Base-by-base conservation (phyloP, 805 yeast genomes). In the Pichia nakasei region DNA sequence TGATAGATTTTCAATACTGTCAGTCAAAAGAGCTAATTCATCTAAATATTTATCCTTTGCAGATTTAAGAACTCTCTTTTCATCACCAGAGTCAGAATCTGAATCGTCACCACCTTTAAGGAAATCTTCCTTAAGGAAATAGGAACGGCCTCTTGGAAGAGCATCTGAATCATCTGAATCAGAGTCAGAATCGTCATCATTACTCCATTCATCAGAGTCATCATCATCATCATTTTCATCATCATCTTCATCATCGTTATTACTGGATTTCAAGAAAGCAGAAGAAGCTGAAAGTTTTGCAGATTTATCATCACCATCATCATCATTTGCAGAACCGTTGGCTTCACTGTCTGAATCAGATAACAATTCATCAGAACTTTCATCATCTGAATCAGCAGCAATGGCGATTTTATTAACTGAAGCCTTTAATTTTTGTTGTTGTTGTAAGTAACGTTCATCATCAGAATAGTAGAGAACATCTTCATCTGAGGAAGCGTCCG, bases 11-110 rank as follows among this genome's bases (percentile, higher is more conserved):
- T 82, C 88, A 56, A 88, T 77, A 42, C 77, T 72, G 56, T 78
- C 81, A 53, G 82, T 75, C 29, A 76, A 65, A 22, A 71, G 70
- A 54, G 76, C 80, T 68, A 93, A 75, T 63, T 93, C 98, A 60
- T 88, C 97, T 54, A 88, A 63, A 48, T 88, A 73, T 70, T 91
- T 93, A 52, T 89, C 97, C 67, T 83, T 86, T 43, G 97, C 96
- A 46, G 93, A 80, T 68, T 86, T 89, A 54, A 91, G 96, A 35
- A 88, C 87, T 53, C 82, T 84, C 61, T 79, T 82, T 58, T 81
- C 85, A 47, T 76, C 83, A 46, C 78, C 85, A 43, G 67, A 51
- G 27, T 61, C 67, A 11, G 59, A 58, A 41, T 63, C 69, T 32
- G 57, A 57, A 51, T 70, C 77, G 27, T 66, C 58, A 24, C 48